phyloP scores from a whole-genome alignment of 257 asterid species.

The Rubia yunnanensis region DNA sequence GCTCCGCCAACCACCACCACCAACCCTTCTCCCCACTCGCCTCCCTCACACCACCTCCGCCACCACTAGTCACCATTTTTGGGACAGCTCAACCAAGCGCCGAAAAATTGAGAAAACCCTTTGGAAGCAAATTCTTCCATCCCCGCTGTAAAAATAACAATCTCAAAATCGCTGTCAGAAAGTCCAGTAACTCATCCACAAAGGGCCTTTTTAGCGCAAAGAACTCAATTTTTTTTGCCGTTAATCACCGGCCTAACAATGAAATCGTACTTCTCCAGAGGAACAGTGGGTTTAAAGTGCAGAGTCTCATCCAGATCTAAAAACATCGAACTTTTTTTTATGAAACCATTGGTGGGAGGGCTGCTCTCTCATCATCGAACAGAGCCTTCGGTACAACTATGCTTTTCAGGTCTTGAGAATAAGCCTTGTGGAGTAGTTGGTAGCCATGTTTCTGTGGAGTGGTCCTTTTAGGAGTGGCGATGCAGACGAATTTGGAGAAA shows the following conservation, averaged over 20 bases:
- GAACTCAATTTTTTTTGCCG: constrained; percentile 53
- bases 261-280: constrained; percentile 71
- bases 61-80: no score
- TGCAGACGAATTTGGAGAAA: no score
- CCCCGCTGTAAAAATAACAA: constrained; percentile 86
- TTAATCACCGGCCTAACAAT: constrained; percentile 69
- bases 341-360: constrained; percentile 39
- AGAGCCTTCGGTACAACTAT: constrained; percentile 24
- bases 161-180: constrained; percentile 45
- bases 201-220: constrained; percentile 73
- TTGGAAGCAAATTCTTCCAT: constrained; percentile 71
- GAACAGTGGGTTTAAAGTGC: constrained; percentile 49
- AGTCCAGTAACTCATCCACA: constrained; percentile 57
- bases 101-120: no score
- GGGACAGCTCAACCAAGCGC: no score
- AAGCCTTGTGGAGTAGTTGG: constrained; percentile 38
- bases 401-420: constrained; percentile 14
- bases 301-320: constrained; percentile 87
- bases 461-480: no score
- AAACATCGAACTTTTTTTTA: constrained; percentile 43
- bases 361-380: constrained; percentile 25
- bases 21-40: no score
- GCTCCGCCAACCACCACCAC: no score
- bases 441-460: no score
- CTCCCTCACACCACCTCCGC: no score